phyloP scores from a whole-genome alignment of 2,329 filamentous ascomycete genomes.

The Juglanconis juglandina region DNA sequence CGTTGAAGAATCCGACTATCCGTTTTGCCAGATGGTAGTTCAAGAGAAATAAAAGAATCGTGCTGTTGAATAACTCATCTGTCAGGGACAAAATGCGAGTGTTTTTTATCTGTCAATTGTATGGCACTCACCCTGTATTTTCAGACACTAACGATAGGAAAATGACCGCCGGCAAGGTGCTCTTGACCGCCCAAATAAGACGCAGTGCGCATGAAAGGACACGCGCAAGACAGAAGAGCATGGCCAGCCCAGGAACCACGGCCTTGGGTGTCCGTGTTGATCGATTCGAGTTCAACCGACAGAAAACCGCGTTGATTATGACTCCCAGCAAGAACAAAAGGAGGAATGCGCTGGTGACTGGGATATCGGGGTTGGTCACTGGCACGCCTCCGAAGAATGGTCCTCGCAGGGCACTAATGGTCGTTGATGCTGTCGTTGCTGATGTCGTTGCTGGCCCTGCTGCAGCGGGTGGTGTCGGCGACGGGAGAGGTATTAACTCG shows the following conservation, averaged over 20 bases:
- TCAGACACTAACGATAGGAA: constrained; percentile 9
- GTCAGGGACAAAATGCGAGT: neutral
- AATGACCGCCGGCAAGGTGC: neutral
- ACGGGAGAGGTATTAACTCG: neutral
- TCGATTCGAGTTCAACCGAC: neutral
- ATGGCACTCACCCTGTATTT: constrained; percentile 2
- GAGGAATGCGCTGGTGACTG: neutral
- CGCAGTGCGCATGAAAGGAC: neutral
- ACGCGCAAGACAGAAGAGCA: constrained; percentile 9
- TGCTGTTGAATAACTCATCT: neutral
- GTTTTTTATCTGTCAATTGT: no score
- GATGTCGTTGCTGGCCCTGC: neutral
- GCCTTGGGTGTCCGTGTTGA: neutral
- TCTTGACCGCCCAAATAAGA: neutral
- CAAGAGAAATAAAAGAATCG: constrained; percentile 1
- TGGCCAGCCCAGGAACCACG: neutral
- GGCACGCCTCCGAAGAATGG: constrained; percentile 5
- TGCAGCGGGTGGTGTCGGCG: neutral
- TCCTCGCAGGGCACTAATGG: neutral
- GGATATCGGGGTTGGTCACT: neutral
- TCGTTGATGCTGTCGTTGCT: no score
- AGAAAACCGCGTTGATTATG: neutral
- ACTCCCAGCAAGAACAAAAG: neutral
- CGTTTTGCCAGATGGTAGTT: constrained; percentile 6
- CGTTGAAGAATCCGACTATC: neutral